Base-by-base conservation (phyloP, 768 basidiomycete species). In the Paxillus ammoniavirescens region DNA sequence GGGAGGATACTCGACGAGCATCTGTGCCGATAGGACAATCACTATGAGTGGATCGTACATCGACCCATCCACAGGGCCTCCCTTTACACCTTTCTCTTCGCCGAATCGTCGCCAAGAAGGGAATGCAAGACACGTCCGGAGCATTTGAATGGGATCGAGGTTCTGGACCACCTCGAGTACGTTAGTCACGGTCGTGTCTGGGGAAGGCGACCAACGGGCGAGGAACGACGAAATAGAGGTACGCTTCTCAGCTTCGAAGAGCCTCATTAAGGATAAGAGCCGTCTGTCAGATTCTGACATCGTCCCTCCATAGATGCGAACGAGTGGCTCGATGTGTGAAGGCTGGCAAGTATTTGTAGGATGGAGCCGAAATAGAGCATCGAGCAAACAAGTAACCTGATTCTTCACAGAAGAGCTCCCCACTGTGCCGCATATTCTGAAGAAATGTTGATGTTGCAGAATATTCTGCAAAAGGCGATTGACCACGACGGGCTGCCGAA, bases 311-410 rank as follows among this genome's bases (percentile, higher is more conserved):
- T 98, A 98, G 1, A 93, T 72, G 17, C 72, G 73, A 42, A 89
- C 69, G 35, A 98, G 75, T 1, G 91, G 91, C 43, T 90, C 85
- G 42, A 95, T 72, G 58, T 95, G 91, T 3, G 82, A 87, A 9
- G 86, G 78, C 65, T 96, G 95, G 62, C 91, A 95, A 2, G 93
- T 88, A 61, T 92, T 92, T 12, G 76, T 70, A 0, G 93, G 91
- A 62, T 94, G 86, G 13, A 86, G 77, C 51, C 79, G 68, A 74
- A 95, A 97, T 2, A 96, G 75, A 3, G 72, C 69, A 42, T 83
- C 76, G 4, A 95, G 70, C 1, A 91, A 68, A n/a, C 70, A 60
- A 36, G 86, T 73, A 28, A 89, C 64, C 2, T 75, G 70, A 21
- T 79, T 74, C 18, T 84, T 77, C 30, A 69, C 62, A 5, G 65